A percentile compares a stretch with the other conserved stretches of the same genome.
These are phyloP conservation scores for Craspedostauros australis DNA, from an alignment of 108 stramenopile genomes.

Conservation along the genomic window DNA sequence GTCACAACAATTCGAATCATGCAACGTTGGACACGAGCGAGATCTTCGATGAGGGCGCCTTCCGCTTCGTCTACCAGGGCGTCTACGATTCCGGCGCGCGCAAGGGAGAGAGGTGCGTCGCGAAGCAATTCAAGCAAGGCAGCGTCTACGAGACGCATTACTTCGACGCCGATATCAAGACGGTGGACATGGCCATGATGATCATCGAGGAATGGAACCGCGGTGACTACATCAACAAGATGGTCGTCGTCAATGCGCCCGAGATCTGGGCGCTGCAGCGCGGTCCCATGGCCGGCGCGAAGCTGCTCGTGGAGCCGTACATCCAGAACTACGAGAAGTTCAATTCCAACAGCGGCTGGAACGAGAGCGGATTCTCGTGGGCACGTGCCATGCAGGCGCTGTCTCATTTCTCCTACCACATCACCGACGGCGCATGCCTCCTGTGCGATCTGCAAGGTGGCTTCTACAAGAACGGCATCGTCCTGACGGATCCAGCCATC, in stretches of 20 bases:
- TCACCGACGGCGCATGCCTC: constrained; percentile 25
- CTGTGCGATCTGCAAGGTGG: constrained; percentile 58
- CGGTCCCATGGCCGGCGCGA: no score
- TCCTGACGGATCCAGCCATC: constrained; percentile 43
- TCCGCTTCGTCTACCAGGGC: constrained; percentile 36
- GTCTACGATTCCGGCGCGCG: constrained; percentile 21
- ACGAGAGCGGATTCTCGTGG: constrained; percentile 23
- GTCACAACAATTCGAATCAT: no score
- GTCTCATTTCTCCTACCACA: constrained; percentile 40
- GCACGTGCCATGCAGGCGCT: constrained; percentile 43
- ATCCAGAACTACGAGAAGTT: constrained; percentile 46
- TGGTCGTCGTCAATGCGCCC: constrained; percentile 23
- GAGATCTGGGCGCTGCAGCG: no score
- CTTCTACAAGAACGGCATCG: constrained; percentile 24
- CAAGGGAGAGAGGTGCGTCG: constrained; percentile 26
- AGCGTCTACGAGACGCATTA: constrained; percentile 8
- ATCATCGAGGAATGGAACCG: constrained; percentile 20
- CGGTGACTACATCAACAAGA: constrained; percentile 4
- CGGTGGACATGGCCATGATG: constrained; percentile 10
- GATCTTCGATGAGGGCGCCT: constrained; percentile 32
- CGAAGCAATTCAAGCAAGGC: constrained; percentile 44
- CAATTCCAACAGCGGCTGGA: constrained; percentile 48
- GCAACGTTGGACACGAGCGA: no score
- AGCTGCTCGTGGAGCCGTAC: constrained; percentile 43
- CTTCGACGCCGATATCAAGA: constrained; percentile 19